Percentiles rank a stretch among this genome's conserved stretches.
These are phyloP conservation scores for Aspergillus incahuasiensis DNA, from an alignment of 495 filamentous ascomycete genomes.

Conservation along the genomic window DNA sequence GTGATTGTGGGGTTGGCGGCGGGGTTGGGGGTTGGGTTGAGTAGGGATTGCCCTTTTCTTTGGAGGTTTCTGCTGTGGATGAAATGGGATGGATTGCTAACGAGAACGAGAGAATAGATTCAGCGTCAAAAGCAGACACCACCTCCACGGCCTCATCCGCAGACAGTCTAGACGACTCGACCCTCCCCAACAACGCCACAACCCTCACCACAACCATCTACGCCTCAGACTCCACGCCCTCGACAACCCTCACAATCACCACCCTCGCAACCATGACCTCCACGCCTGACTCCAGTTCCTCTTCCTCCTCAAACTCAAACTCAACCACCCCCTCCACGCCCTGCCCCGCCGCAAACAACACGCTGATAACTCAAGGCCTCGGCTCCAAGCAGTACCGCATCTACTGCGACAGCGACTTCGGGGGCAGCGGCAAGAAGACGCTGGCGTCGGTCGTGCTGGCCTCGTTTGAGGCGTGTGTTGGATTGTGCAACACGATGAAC, in stretches of 20 bases:
- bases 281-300: too few species aligned
- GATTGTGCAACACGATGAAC: constrained; percentile 13
- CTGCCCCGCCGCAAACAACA: constrained; percentile 12
- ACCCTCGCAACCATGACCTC: too few species aligned
- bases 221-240: neutral
- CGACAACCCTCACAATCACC: neutral
- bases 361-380: neutral
- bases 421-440: constrained; percentile 2
- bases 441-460: constrained; percentile 7
- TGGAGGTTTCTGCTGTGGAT: neutral
- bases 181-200: neutral
- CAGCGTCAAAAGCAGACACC: neutral
- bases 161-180: neutral
- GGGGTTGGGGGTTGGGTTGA: constrained; percentile 9
- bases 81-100: neutral
- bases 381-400: constrained; percentile 6
- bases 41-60: neutral
- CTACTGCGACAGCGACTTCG: constrained; percentile 12
- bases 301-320: neutral
- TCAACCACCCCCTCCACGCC: neutral
- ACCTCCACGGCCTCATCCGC: too few species aligned
- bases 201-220: neutral
- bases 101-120: neutral
- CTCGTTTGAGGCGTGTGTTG: constrained; percentile 9
- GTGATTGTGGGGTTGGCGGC: constrained; percentile 5